Evolutionary conservation across 768 basidiomycete genomes (phyloP).

Genomic region (Mycena galopus): DNA sequence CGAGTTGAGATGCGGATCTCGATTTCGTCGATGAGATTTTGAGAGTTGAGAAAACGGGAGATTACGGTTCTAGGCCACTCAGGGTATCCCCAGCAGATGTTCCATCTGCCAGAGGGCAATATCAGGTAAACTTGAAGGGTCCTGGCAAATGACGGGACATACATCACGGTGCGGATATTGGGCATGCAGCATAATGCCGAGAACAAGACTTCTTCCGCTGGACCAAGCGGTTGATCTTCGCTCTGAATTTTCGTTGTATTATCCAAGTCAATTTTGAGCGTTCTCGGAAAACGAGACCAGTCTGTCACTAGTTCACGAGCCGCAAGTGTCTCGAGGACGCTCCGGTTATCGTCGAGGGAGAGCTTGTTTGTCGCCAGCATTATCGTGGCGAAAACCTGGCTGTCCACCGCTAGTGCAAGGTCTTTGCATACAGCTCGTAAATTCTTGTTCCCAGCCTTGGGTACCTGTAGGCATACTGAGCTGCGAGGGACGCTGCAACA

Average conservation of each 20-base stretch:
- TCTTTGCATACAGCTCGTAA: background rate
- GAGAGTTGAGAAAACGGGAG: background rate
- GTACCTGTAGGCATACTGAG: background rate
- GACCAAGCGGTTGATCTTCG: background rate
- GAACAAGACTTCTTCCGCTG: background rate
- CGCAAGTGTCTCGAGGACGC: background rate
- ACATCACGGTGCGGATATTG: background rate
- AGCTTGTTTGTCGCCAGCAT: background rate
- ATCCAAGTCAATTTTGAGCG: background rate
- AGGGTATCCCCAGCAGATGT: background rate
- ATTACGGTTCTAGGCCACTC: background rate
- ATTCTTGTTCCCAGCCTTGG: background rate
- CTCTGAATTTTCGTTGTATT: background rate
- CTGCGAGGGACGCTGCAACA: background rate
- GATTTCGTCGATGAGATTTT: background rate
- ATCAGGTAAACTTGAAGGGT: background rate
- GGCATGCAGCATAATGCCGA: background rate
- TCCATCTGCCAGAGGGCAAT: background rate
- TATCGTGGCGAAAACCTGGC: background rate
- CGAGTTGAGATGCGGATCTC: background rate
- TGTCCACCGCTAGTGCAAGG: background rate
- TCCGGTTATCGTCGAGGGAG: background rate
- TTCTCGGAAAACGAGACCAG: background rate
- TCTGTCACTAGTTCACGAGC: background rate
- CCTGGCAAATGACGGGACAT: background rate